Percentiles rank a stretch among this genome's conserved stretches.
These are phyloP conservation scores for Clavispora fructus DNA, from an alignment of 805 yeast species.

Conservation along the genomic window DNA sequence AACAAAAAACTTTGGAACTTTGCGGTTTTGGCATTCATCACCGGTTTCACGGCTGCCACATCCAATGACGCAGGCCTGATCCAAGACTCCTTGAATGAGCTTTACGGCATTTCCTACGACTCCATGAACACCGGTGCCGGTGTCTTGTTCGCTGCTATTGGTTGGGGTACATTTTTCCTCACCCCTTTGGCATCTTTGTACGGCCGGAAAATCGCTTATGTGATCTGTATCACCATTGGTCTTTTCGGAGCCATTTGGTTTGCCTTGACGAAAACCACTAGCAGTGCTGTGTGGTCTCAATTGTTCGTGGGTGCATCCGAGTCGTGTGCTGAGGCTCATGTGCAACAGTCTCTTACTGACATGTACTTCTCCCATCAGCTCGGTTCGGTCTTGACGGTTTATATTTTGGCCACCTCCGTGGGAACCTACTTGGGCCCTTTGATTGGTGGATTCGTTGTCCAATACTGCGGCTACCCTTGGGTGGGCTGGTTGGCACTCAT, in stretches of 20 bases:
- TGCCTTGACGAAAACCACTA: constrained; percentile 46
- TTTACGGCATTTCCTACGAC: constrained; percentile 59
- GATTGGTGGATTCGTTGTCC: constrained; percentile 67
- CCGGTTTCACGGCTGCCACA: constrained; percentile 68
- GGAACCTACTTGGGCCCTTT: constrained; percentile 80
- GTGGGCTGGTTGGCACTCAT: constrained; percentile 68
- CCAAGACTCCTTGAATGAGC: constrained; percentile 58
- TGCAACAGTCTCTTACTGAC: constrained; percentile 64
- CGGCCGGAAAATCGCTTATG: constrained; percentile 61
- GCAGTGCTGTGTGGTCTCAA: constrained; percentile 73
- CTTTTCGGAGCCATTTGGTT: constrained; percentile 68
- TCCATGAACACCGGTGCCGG: constrained; percentile 81
- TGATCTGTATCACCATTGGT: constrained; percentile 57
- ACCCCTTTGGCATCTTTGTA: constrained; percentile 67
- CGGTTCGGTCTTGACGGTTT: constrained; percentile 65
- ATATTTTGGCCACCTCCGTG: constrained; percentile 67
- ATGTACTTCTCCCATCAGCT: constrained; percentile 74
- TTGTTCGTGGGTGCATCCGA: constrained; percentile 77
- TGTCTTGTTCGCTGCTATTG: constrained; percentile 66
- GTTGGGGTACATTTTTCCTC: constrained; percentile 54
- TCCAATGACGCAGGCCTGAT: constrained; percentile 72
- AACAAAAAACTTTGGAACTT: constrained; percentile 35
- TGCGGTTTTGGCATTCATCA: constrained; percentile 44
- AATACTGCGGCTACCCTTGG: constrained; percentile 67
- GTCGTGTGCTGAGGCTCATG: constrained; percentile 71